Evolutionary conservation across 352 stramenopile species (phyloP), one percentile per base, ranked within the genome.

Genomic region (Phytophthora syringae): DNA sequence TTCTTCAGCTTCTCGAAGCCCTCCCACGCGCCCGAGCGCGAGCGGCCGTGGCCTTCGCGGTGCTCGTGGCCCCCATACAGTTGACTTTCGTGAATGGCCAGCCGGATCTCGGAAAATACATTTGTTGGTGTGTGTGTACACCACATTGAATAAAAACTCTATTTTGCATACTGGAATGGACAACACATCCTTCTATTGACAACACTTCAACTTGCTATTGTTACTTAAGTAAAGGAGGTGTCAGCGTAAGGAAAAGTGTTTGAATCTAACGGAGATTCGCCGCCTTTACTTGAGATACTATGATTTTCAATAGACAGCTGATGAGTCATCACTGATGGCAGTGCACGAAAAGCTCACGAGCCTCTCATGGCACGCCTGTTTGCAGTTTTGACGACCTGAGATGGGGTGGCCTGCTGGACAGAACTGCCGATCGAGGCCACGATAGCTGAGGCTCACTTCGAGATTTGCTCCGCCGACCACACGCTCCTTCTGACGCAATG

Each of bases 1-100:
- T 88, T 53, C 63, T 84, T 80, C 21, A 95, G 76, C 60, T 87
- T 74, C 16, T 80, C 80, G 53, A 80, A 72, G 59, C 87, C 87
- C 49, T 93, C 85, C 87, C 87, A 95, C 36, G 53, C 59, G 34
- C 67, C 64, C 2, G 73, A 43, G 34, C 66, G 65, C 34, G 65
- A 67, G 56, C 65, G 67, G 32, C 60, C 64, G 44, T 68, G 60
- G 28, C 55, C 43, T 24, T 70, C 55, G 16, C 55, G 61, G 64
- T 78, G 70, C 48, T 78, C 60, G 66, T 78, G 70, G 55, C 70
- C 61, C 70, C 60, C 67, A 75, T 74, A 43, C 25, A 62, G 2
- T 20, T 7, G 39, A 28, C 54, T 70, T 70, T 72, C 52, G 57
- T 73, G 47, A 67, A 59, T 76, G 67, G 67, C 62, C 47, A 64